Conservation (phyloP, 1,139 yeast species). For the Saccharomyces hybrid region DNA sequence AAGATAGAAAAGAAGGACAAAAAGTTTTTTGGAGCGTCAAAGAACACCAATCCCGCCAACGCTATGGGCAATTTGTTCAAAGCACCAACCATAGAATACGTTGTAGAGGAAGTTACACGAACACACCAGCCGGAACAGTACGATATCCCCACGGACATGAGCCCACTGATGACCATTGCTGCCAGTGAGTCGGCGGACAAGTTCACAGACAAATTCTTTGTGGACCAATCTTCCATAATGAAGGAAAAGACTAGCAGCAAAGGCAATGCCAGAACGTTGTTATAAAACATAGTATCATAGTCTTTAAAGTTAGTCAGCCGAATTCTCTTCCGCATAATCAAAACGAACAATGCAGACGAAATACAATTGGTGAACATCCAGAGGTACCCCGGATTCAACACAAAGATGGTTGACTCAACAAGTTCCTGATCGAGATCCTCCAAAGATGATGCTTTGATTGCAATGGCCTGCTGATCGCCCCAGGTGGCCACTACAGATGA, state of each 20-base stretch:
- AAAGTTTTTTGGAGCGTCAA: slow-evolving; percentile 89
- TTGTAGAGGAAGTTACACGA: slow-evolving; percentile 94
- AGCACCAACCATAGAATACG: slow-evolving; percentile 98
- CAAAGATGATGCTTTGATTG: slow-evolving; percentile 21
- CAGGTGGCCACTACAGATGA: slow-evolving; percentile 89
- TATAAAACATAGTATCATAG: slow-evolving; percentile 96
- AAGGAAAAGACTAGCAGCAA: slow-evolving; percentile 68
- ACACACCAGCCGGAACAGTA: slow-evolving; percentile 99
- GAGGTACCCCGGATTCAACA: slow-evolving; percentile 71
- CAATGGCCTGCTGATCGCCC: slow-evolving; percentile 53
- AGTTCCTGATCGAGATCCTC: slow-evolving; percentile 9
- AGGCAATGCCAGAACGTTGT: slow-evolving; percentile 87
- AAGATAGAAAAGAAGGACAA: slow-evolving; percentile 83
- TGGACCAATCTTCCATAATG: slow-evolving; percentile 84
- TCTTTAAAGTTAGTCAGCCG: slow-evolving; percentile 94
- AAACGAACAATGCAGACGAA: slow-evolving; percentile 84
- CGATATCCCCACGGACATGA: slow-evolving; percentile 89
- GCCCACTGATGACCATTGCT: slow-evolving; percentile 87
- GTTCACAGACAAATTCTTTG: slow-evolving; percentile 61
- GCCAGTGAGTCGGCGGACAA: slow-evolving; percentile 67
- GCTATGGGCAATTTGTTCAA: slow-evolving; percentile 96
- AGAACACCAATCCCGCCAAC: slow-evolving; percentile 82
- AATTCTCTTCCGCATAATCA: slow-evolving; percentile 92
- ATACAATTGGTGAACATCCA: slow-evolving; percentile 96
- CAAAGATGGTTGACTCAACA: slow-evolving; percentile 35